Evolutionary conservation across 2,329 filamentous ascomycete species (phyloP), one percentile per base, ranked within the genome.

Genomic region (Arthrobotrys megalospora): DNA sequence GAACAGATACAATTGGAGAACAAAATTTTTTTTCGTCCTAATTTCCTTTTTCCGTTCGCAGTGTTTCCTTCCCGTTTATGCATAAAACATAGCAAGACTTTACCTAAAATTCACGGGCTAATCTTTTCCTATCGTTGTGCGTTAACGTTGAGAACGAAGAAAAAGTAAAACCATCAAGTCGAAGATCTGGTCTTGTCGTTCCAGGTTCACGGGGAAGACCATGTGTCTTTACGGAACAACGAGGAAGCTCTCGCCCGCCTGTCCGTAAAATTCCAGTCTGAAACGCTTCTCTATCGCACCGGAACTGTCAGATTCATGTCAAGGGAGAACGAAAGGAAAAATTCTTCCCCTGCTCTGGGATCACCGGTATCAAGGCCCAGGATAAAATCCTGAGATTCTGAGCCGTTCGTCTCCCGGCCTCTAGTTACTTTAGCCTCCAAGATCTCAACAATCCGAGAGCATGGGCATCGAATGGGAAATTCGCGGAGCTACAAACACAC

Each of bases 21-120:
- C 48, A 70, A 68, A 63, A 43, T 19, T 45, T 65, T 76, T 71
- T 77, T 67, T 71, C 67, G 65, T 78, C 67, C 28, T 78, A 78
- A 78, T 77, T 64, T 38, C 66, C 43, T 78, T 78, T 78, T 78
- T 53, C 21, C 21, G 21, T 21, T 16, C 32, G 11, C 19, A 28
- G 55, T 60, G 24, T 34, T 71, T 72, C 67, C 75, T 72, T 78
- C 67, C 75, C 68, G 67, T 78, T 72, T 78, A 68, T 75, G 70
- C 70, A 68, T 53, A 67, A 75, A 19, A 58, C 36, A 53, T 19
- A 36, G 41, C 14, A 48, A 55, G 52, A 53, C 70, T 75, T 50
- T 75, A 75, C 63, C 70, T 75, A 67, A 75, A 75, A 63, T 45
- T 50, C 69, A 60, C 68, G 58, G 68, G 55, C 55, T 62, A 63